Conservation (phyloP, 306 rosid genomes). For the Malus fusca region DNA sequence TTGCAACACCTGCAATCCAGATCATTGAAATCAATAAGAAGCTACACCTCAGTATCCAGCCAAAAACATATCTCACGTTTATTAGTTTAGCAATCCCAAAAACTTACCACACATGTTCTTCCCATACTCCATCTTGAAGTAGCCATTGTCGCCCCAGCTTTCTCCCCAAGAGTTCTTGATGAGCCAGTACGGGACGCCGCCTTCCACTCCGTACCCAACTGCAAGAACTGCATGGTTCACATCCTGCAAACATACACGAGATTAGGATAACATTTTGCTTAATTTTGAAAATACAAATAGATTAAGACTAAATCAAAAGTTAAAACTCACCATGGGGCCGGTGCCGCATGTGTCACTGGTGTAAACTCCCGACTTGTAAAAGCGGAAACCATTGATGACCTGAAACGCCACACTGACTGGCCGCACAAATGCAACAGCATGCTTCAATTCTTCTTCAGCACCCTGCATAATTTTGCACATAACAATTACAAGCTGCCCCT, state of each 20-base stretch:
- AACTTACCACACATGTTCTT: conserved; percentile 96
- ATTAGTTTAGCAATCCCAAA: background rate
- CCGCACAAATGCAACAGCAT: conserved; percentile 75
- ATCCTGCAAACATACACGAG: conserved; percentile 49
- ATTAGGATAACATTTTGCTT: background rate
- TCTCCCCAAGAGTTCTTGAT: conserved; percentile 88
- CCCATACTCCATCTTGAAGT: conserved; percentile 92
- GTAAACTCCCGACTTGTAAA: conserved; percentile 73
- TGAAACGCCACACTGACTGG: conserved; percentile 94
- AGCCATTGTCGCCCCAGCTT: conserved; percentile 82
- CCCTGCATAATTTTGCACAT: conserved; percentile 39
- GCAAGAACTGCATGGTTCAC: conserved; percentile 98
- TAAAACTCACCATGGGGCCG: conserved; percentile 50
- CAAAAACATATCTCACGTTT: background rate
- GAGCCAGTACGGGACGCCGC: conserved; percentile 75
- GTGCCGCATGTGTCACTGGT: conserved; percentile 64
- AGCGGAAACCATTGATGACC: conserved; percentile 45
- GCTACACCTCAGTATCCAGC: background rate
- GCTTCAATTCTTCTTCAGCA: conserved; percentile 84
- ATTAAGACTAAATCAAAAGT: conserved; percentile 5
- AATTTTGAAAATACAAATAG: background rate
- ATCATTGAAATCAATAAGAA: background rate
- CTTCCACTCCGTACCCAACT: conserved; percentile 85
- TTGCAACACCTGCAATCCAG: conserved; percentile 61
- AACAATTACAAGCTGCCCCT: background rate